phyloP scores from a whole-genome alignment of 768 basidiomycete genomes.

The Mycena olivaceomarginata region DNA sequence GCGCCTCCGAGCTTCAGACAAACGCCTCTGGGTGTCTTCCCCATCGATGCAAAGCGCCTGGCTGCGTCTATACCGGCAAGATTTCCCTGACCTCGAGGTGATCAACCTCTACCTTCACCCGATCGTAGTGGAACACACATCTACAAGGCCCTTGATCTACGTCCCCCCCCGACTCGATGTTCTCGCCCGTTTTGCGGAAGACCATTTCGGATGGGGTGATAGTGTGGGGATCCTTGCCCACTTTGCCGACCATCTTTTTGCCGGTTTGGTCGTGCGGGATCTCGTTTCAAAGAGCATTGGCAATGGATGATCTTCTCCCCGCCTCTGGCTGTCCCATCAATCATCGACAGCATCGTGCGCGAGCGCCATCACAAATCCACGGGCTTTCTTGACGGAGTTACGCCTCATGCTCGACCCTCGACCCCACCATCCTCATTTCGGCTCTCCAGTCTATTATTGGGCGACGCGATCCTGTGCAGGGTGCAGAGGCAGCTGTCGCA shows the following conservation, averaged over 20 bases:
- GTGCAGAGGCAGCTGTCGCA: neutral
- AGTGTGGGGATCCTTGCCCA: constrained; percentile 29
- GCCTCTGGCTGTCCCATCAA: neutral
- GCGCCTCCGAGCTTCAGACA: constrained; percentile 23
- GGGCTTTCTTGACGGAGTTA: constrained; percentile 25
- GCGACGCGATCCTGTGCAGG: constrained; percentile 7
- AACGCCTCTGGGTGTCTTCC: constrained; percentile 45
- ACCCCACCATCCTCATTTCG: constrained; percentile 4
- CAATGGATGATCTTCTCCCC: neutral
- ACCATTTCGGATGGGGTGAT: constrained; percentile 31
- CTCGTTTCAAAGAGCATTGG: constrained; percentile 5
- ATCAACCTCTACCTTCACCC: constrained; percentile 63
- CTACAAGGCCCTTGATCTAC: neutral
- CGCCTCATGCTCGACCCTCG: constrained; percentile 12
- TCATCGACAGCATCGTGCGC: constrained; percentile 22
- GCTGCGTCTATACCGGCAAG: constrained; percentile 50
- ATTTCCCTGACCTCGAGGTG: constrained; percentile 58
- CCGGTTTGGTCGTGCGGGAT: constrained; percentile 25
- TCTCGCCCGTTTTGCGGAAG: constrained; percentile 13
- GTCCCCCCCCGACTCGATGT: constrained; percentile 12
- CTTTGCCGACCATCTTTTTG: constrained; percentile 28
- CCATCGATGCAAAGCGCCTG: constrained; percentile 49
- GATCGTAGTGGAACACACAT: constrained; percentile 35
- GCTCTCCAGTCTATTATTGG: constrained; percentile 25
- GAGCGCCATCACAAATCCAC: constrained; percentile 25